A percentile compares a stretch with the other conserved stretches of the same genome.
Conservation (phyloP, 106 monocot genomes). For the Agapanthus africanus region DNA sequence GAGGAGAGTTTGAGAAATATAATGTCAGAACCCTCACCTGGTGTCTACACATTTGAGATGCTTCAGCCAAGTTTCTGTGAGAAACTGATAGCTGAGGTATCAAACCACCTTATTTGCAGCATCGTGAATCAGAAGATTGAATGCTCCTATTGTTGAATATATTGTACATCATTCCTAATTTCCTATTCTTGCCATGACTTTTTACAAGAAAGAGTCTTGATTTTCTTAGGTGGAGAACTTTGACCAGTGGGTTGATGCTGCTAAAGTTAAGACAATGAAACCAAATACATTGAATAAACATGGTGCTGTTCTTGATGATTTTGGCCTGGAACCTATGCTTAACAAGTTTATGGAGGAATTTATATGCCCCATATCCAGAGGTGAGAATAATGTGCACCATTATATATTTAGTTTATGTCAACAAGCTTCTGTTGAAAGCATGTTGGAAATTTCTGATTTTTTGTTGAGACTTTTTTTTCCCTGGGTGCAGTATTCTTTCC, state of each 20-base stretch:
- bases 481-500: slow-evolving; percentile 66
- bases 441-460: background rate
- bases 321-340: slow-evolving; percentile 95
- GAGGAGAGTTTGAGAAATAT: slow-evolving; percentile 81
- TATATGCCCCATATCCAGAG: slow-evolving; percentile 77
- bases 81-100: slow-evolving; percentile 81
- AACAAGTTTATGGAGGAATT: slow-evolving; percentile 86
- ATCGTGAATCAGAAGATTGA: background rate
- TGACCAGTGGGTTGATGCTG: slow-evolving; percentile 67
- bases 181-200: slow-evolving; percentile 10
- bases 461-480: background rate
- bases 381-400: slow-evolving; percentile 26
- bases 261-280: slow-evolving; percentile 78
- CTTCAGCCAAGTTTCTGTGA: slow-evolving; percentile 87
- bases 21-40: slow-evolving; percentile 77
- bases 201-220: slow-evolving; percentile 6
- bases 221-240: slow-evolving; percentile 72
- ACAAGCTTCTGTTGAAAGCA: background rate
- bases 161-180: slow-evolving; percentile 4
- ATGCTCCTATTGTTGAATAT: background rate
- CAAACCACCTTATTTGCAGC: background rate
- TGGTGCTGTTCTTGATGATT: slow-evolving; percentile 97
- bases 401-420: background rate
- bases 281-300: slow-evolving; percentile 97
- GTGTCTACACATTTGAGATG: slow-evolving; percentile 84